A percentile compares a stretch with the other conserved stretches of the same genome.
Evolutionary conservation across 208 protist species (phyloP).

Genomic region (Trypanosoma conorhini): DNA sequence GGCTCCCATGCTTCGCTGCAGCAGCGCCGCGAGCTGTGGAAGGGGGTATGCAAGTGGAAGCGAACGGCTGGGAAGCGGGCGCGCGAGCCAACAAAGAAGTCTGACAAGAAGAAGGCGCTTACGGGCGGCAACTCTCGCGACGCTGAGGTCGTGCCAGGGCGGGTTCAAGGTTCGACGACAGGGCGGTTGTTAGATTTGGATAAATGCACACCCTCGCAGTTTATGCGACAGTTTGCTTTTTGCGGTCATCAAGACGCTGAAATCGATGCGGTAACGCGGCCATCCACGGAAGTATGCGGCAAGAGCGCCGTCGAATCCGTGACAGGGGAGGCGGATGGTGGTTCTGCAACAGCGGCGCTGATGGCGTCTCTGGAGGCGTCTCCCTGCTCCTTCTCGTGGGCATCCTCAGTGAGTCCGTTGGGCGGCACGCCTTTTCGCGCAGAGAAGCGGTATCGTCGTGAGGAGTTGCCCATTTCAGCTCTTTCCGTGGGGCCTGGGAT

Average conservation of each 20-base stretch:
- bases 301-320: background rate
- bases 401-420: constrained; percentile 7
- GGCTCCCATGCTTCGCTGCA: constrained; percentile 57
- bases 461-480: constrained; percentile 17
- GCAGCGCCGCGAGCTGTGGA: constrained; percentile 58
- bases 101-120: constrained; percentile 4
- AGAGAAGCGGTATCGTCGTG: constrained; percentile 12
- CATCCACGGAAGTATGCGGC: background rate
- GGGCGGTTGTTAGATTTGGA: background rate
- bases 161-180: background rate
- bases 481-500: constrained; percentile 15
- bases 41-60: constrained; percentile 44
- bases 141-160: background rate
- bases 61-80: constrained; percentile 31
- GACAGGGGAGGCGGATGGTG: background rate
- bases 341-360: background rate
- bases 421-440: background rate
- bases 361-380: background rate
- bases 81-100: constrained; percentile 22
- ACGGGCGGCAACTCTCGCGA: background rate
- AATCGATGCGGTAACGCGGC: background rate
- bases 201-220: constrained; percentile 23
- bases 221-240: constrained; percentile 32
- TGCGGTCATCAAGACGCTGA: constrained; percentile 3
- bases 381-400: background rate